Evolutionary conservation across 192 early-diverging fungal genomes (phyloP).

Genomic region (Paraglomus brasilianum): DNA sequence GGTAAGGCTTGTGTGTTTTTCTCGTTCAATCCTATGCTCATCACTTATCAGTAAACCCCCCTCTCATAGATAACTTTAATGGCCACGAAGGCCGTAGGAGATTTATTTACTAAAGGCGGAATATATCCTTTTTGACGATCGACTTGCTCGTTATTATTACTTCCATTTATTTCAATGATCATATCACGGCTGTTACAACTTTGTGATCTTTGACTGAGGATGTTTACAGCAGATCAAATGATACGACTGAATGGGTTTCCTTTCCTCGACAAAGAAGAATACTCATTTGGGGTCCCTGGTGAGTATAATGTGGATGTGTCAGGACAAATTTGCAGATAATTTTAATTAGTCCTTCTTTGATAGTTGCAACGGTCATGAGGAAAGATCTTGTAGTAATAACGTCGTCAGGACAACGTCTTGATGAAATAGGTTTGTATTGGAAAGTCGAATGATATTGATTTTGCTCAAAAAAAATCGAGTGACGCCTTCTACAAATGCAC

Average conservation of each 20-base stretch:
- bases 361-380: conserved; percentile 59
- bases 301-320: conserved; percentile 10
- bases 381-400: conserved; percentile 58
- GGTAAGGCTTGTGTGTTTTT: conserved; percentile 13
- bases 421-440: conserved; percentile 43
- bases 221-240: conserved; percentile 61
- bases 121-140: conserved; percentile 42
- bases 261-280: conserved; percentile 71
- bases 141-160: not conserved
- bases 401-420: conserved; percentile 49
- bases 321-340: not conserved
- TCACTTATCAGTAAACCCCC: not conserved
- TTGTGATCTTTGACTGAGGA: conserved; percentile 3
- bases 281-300: conserved; percentile 58
- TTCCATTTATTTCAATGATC: not conserved
- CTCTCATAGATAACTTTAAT: conserved; percentile 62
- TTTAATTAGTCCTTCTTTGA: conserved; percentile 21
- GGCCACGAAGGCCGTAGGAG: conserved; percentile 74
- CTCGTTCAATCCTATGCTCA: not conserved
- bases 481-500: not conserved
- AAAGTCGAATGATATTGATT: not conserved
- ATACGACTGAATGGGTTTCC: conserved; percentile 78
- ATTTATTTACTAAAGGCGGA: conserved; percentile 70
- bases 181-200: too few species aligned
- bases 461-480: not conserved